Evolutionary conservation across 352 stramenopile genomes (phyloP).

Genomic region (Globisporangium nagaii): DNA sequence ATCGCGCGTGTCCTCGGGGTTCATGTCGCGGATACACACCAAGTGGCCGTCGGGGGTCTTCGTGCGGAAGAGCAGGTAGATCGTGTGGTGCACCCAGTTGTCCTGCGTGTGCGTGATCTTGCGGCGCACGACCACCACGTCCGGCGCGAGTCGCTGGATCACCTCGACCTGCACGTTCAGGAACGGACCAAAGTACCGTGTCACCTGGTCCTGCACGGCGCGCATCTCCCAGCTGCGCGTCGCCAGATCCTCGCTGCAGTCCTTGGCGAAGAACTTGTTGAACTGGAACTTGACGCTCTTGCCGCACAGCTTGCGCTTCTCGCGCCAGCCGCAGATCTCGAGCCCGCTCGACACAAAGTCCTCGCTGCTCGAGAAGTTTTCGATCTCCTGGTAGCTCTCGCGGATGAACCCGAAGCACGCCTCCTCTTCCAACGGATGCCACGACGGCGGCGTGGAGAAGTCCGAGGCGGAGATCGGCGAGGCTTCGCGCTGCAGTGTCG

Average conservation of each 20-base stretch:
- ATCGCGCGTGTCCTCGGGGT: slow-evolving; percentile 31
- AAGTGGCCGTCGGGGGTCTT: slow-evolving; percentile 59
- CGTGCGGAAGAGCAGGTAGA: slow-evolving; percentile 68
- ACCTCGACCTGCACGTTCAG: slow-evolving; percentile 45
- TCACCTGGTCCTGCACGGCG: slow-evolving; percentile 44
- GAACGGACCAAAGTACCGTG: slow-evolving; percentile 50
- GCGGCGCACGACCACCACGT: slow-evolving; percentile 48
- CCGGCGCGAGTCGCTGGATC: slow-evolving; percentile 42
- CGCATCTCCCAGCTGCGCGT: slow-evolving; percentile 49
- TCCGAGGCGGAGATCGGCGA: slow-evolving; percentile 18
- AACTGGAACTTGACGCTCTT: slow-evolving; percentile 58
- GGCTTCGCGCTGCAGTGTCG: slow-evolving; percentile 24
- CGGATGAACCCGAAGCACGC: slow-evolving; percentile 38
- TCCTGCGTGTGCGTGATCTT: slow-evolving; percentile 55
- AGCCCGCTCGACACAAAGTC: slow-evolving; percentile 46
- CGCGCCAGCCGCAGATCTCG: slow-evolving; percentile 53
- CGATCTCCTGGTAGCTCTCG: slow-evolving; percentile 48
- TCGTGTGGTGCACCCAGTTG: slow-evolving; percentile 56
- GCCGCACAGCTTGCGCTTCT: slow-evolving; percentile 52
- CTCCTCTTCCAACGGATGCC: slow-evolving; percentile 31
- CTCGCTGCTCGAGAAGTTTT: slow-evolving; percentile 35
- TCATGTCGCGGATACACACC: slow-evolving; percentile 65
- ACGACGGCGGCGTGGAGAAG: slow-evolving; percentile 23
- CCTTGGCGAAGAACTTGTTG: slow-evolving; percentile 45
- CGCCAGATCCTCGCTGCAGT: slow-evolving; percentile 47